Conservation (phyloP, 805 yeast genomes). For the Hanseniaspora lachancei region DNA sequence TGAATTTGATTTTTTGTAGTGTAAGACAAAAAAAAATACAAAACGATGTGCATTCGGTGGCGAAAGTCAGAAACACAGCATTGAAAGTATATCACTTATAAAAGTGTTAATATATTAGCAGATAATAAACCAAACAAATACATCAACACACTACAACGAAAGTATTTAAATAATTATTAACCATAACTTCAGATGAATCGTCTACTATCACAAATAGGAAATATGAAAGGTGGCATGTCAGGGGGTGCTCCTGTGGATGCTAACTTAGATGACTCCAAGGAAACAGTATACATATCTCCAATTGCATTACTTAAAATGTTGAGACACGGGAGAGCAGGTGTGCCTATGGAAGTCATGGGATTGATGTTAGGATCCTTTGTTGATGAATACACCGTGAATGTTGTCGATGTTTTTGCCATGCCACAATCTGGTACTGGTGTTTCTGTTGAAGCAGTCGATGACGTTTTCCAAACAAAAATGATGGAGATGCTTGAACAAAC, state of each 20-base stretch:
- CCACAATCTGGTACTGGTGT: constrained; percentile 98
- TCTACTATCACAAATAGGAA: constrained; percentile 32
- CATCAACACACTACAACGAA: too few species aligned
- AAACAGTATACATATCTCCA: constrained; percentile 91
- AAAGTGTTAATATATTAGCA: too few species aligned
- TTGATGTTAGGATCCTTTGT: constrained; percentile 96
- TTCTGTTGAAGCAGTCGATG: constrained; percentile 97
- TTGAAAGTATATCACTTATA: too few species aligned
- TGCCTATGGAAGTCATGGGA: constrained; percentile 89
- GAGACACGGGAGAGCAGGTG: constrained; percentile 91
- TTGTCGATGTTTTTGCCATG: constrained; percentile 97
- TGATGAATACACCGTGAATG: constrained; percentile 93
- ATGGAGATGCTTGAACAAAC: constrained; percentile 99
- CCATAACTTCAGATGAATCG: constrained; percentile 27
- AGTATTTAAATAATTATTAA: neutral
- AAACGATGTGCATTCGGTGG: neutral
- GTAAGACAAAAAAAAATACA: too few species aligned
- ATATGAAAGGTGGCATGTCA: constrained; percentile 29
- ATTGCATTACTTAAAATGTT: constrained; percentile 91
- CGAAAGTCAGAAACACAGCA: neutral
- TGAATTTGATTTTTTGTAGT: too few species aligned
- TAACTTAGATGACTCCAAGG: constrained; percentile 85
- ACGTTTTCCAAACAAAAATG: constrained; percentile 96
- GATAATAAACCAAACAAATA: neutral
- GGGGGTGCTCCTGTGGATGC: constrained; percentile 48